Evolutionary conservation across 2,329 filamentous ascomycete species (phyloP).

Genomic region (Aphanocladium album): DNA sequence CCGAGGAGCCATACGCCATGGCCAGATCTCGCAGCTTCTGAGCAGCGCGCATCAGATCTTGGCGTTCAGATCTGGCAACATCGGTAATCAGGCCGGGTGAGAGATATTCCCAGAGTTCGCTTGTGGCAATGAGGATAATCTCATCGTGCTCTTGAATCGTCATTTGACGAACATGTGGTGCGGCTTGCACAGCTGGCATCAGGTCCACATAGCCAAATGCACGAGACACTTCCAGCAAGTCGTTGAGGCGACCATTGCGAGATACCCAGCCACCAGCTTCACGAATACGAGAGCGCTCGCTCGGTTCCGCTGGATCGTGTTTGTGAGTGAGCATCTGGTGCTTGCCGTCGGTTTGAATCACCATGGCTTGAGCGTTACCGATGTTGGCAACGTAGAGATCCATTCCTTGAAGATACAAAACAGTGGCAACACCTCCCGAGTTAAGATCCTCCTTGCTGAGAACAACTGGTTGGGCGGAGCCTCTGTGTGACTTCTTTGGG

Average conservation of each 20-base stretch:
- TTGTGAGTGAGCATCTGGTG: conserved; percentile 82
- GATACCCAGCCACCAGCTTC: conserved; percentile 96
- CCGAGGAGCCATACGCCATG: conserved; percentile 88
- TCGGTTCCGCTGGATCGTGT: conserved; percentile 84
- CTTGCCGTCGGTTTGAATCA: conserved; percentile 83
- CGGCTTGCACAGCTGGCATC: conserved; percentile 89
- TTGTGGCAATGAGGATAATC: conserved; percentile 85
- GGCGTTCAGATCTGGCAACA: conserved; percentile 77
- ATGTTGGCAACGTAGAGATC: conserved; percentile 94
- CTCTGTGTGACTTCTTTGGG: conserved; percentile 60
- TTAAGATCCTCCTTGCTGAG: conserved; percentile 85
- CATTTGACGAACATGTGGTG: conserved; percentile 74
- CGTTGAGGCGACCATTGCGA: conserved; percentile 88
- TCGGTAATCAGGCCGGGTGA: conserved; percentile 88
- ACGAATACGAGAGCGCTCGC: conserved; percentile 81
- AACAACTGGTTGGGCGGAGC: conserved; percentile 66
- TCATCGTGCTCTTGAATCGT: conserved; percentile 85
- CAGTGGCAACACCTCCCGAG: conserved; percentile 86
- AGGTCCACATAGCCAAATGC: conserved; percentile 93
- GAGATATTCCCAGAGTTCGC: conserved; percentile 92
- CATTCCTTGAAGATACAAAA: conserved; percentile 82
- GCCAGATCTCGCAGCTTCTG: conserved; percentile 93
- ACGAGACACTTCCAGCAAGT: conserved; percentile 82
- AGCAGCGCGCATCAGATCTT: conserved; percentile 88
- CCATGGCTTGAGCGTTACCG: conserved; percentile 90